Conservation (phyloP, 768 basidiomycete species). For the Mycena amicta region DNA sequence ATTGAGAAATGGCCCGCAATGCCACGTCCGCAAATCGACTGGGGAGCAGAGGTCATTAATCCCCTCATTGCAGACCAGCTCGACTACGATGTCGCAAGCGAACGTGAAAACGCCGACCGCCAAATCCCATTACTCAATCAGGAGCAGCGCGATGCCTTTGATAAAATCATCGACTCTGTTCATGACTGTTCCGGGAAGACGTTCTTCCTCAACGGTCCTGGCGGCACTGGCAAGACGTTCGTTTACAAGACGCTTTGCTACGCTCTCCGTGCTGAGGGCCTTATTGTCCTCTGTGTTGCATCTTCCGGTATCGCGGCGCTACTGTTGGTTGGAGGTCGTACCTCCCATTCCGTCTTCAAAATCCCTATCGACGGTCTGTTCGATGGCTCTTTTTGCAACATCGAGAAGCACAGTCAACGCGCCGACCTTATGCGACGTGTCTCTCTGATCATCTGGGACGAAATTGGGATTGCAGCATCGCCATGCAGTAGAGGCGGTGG, state of each 20-base stretch:
- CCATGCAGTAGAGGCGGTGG: conserved; percentile 34
- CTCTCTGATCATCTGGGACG: conserved; percentile 41
- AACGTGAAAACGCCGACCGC: conserved; percentile 6
- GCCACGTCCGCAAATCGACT: conserved; percentile 17
- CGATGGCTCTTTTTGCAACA: conserved; percentile 26
- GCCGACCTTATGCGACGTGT: conserved; percentile 31
- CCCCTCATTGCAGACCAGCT: conserved; percentile 20
- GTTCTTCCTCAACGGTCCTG: conserved; percentile 48
- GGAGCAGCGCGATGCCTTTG: conserved; percentile 33
- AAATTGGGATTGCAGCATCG: conserved; percentile 36
- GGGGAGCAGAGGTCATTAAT: conserved; percentile 19
- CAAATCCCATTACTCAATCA: conserved; percentile 27
- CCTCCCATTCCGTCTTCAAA: conserved; percentile 51
- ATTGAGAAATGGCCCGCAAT: conserved; percentile 23
- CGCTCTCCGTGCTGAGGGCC: conserved; percentile 24
- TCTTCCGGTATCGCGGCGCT: conserved; percentile 51
- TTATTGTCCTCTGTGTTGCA: conserved; percentile 11
- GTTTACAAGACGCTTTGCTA: conserved; percentile 39
- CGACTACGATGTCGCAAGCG: not conserved
- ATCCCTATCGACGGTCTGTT: conserved; percentile 39
- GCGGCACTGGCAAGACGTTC: conserved; percentile 51
- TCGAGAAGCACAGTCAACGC: conserved; percentile 25
- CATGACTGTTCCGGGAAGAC: conserved; percentile 12
- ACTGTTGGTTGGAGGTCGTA: conserved; percentile 45
- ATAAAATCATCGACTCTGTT: conserved; percentile 31